Conservation (phyloP, 1,139 yeast species). For the Geotrichum bryndzae region DNA sequence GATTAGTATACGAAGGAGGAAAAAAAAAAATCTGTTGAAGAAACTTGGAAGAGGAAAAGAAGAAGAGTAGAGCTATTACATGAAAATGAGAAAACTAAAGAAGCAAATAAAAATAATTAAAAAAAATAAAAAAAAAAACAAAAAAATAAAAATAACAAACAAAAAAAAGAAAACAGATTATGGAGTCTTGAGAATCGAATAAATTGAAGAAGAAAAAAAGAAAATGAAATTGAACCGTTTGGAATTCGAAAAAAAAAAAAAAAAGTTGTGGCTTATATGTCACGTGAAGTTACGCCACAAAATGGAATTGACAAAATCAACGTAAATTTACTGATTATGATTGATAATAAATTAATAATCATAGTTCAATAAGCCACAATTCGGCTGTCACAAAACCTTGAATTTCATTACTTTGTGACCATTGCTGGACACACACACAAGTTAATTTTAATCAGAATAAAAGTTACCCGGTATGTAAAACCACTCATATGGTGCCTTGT, state of each 20-base stretch:
- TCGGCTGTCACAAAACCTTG: too few species aligned
- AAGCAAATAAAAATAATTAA: background rate
- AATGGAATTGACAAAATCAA: background rate
- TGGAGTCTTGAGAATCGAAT: background rate
- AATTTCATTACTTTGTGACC: background rate
- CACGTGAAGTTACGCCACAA: conserved; percentile 7
- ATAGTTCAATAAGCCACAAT: conserved; percentile 1
- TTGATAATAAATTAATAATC: background rate
- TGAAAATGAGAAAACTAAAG: background rate
- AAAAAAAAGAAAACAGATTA: background rate
- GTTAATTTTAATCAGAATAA: too few species aligned
- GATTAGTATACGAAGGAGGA: too few species aligned
- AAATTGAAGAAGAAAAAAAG: background rate
- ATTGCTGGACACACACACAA: background rate
- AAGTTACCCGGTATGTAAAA: too few species aligned
- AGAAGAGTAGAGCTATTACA: background rate
- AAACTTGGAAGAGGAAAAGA: background rate
- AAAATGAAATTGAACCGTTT: background rate
- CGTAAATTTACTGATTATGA: background rate
- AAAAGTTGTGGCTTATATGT: conserved; percentile 1
- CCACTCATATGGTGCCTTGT: too few species aligned
- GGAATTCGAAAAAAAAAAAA: background rate
- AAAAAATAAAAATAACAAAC: background rate
- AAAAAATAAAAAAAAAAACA: background rate
- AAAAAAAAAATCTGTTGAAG: background rate